Evolutionary conservation across 2,329 filamentous ascomycete species (phyloP).

Genomic region (Sclerotinia nivalis): DNA sequence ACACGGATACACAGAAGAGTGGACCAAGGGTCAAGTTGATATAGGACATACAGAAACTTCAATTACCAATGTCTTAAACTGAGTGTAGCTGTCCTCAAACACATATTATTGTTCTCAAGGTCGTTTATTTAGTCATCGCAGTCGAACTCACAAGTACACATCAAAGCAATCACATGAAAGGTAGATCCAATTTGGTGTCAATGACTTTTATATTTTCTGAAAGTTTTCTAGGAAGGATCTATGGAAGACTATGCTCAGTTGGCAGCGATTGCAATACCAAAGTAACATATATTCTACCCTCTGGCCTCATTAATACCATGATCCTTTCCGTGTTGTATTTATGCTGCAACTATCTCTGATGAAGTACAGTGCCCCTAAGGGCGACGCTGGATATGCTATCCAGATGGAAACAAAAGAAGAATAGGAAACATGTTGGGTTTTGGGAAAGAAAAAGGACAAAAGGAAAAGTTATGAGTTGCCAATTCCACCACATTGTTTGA

Average conservation of each 20-base stretch:
- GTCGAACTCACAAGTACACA: not conserved
- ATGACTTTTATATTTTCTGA: not conserved
- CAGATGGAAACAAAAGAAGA: slow-evolving; percentile 10
- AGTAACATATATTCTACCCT: not conserved
- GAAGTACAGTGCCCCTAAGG: slow-evolving; percentile 12
- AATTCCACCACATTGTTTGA: not conserved
- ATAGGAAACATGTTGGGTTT: not conserved
- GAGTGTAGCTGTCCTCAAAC: not conserved
- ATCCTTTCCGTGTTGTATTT: slow-evolving; percentile 7
- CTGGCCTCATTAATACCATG: slow-evolving; percentile 7
- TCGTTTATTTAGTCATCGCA: too few relatives aligned
- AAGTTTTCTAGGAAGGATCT: not conserved
- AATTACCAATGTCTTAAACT: not conserved
- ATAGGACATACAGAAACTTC: not conserved
- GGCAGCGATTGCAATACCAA: not conserved
- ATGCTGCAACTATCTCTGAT: slow-evolving; percentile 16
- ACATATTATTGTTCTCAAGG: not conserved
- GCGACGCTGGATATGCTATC: not conserved
- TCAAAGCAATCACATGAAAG: not conserved
- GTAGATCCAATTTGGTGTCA: not conserved
- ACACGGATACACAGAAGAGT: not conserved
- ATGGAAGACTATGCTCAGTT: not conserved
- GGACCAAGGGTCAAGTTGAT: not conserved
- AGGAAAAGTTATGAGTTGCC: not conserved
- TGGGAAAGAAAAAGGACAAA: not conserved